These are phyloP conservation scores for Ophiocordyceps robertsii DNA, from an alignment of 2,329 filamentous ascomycete species.

Conservation along the genomic window DNA sequence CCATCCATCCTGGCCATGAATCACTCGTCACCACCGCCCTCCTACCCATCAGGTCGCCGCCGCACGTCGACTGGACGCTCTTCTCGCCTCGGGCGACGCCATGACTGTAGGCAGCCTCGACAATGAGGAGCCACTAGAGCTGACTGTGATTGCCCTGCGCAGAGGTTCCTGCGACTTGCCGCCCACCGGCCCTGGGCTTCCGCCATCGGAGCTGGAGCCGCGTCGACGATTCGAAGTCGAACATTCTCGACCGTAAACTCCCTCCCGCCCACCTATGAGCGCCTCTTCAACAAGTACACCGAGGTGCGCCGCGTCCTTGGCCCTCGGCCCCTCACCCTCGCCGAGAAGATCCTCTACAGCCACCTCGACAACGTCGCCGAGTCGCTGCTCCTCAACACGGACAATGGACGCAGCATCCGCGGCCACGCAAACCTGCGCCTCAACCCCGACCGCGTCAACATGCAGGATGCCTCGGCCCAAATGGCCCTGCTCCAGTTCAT, in stretches of 20 bases:
- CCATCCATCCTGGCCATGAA: neutral
- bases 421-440: conserved; percentile 89
- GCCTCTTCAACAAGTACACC: conserved; percentile 63
- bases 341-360: conserved; percentile 97
- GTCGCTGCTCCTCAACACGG: conserved; percentile 67
- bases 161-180: conserved; percentile 24
- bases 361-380: conserved; percentile 85
- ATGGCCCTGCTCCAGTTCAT: conserved; percentile 99
- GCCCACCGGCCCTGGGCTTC: conserved; percentile 15
- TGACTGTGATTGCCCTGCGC: conserved; percentile 1
- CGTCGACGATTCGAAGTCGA: conserved; percentile 16
- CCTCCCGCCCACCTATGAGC: conserved; percentile 63
- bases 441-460: conserved; percentile 93
- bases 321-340: conserved; percentile 59
- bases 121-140: neutral
- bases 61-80: conserved; percentile 35
- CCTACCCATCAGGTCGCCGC: conserved; percentile 27
- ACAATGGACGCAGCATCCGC: conserved; percentile 72
- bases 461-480: conserved; percentile 97
- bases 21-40: neutral
- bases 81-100: conserved; percentile 30
- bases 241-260: conserved; percentile 25
- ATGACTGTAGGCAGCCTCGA: conserved; percentile 24
- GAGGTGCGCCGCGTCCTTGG: conserved; percentile 65
- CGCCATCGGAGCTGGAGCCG: conserved; percentile 2